phyloP scores from a whole-genome alignment of 2,329 filamentous ascomycete species.

The Cyanodermella asteris region DNA sequence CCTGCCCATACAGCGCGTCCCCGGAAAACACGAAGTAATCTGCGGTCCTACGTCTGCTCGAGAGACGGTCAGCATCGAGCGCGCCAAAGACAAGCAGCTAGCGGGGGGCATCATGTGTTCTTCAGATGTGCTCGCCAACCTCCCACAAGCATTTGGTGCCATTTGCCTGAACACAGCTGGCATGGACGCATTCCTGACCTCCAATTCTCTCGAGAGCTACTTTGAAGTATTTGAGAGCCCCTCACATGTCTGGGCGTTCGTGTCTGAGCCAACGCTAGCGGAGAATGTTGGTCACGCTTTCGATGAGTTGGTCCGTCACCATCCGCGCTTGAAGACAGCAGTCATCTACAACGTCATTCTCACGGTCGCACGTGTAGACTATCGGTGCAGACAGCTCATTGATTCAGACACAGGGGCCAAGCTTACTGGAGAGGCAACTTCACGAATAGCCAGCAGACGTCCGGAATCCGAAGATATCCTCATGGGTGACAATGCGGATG shows the following conservation, averaged over 20 bases:
- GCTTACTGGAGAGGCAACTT: too few relatives aligned
- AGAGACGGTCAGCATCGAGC: not conserved
- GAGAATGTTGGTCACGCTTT: slow-evolving; percentile 61
- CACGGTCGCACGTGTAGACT: slow-evolving; percentile 65
- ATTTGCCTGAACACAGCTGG: slow-evolving; percentile 81
- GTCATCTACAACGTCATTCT: slow-evolving; percentile 73
- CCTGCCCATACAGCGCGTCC: not conserved
- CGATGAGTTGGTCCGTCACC: slow-evolving; percentile 85
- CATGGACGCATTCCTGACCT: slow-evolving; percentile 68
- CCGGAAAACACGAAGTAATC: slow-evolving; percentile 4
- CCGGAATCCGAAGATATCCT: too few relatives aligned
- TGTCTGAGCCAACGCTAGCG: slow-evolving; percentile 49
- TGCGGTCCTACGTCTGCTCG: not conserved
- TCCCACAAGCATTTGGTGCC: slow-evolving; percentile 75
- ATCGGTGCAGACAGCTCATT: slow-evolving; percentile 51
- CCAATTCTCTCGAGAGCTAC: slow-evolving; percentile 62
- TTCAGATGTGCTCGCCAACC: slow-evolving; percentile 64
- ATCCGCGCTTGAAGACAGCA: slow-evolving; percentile 57
- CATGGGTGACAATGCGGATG: slow-evolving; percentile 27
- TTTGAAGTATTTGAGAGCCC: slow-evolving; percentile 95
- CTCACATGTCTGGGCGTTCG: slow-evolving; percentile 66
- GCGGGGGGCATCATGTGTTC: slow-evolving; percentile 67
- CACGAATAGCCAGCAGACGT: too few relatives aligned
- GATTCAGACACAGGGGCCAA: too few relatives aligned
- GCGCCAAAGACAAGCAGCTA: too few relatives aligned